Conservation (phyloP, 1,284 basidiomycete species). For the Rhodofomes roseus region DNA sequence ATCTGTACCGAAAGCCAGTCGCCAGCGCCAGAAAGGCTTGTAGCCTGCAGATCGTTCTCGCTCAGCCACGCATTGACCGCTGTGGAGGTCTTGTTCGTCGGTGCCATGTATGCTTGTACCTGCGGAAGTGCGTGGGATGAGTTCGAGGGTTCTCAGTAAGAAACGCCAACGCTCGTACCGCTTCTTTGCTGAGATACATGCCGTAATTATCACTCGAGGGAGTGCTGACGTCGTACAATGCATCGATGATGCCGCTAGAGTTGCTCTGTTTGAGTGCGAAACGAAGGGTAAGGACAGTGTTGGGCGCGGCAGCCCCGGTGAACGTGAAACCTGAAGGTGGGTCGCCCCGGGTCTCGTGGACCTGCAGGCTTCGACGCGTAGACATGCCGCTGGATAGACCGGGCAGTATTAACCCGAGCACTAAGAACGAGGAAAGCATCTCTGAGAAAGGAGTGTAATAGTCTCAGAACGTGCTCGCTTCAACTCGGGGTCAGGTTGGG, state of each 20-base stretch:
- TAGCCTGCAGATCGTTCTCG: constrained; percentile 30
- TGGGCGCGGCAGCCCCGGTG: constrained; percentile 16
- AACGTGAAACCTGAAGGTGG: constrained; percentile 17
- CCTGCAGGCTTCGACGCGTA: neutral
- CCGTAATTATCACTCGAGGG: constrained; percentile 22
- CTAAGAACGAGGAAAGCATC: neutral
- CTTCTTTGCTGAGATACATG: constrained; percentile 23
- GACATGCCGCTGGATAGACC: neutral
- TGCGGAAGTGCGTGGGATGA: neutral
- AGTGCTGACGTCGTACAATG: constrained; percentile 23
- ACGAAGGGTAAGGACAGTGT: constrained; percentile 20
- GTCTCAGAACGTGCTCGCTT: no score
- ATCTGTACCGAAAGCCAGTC: constrained; percentile 39
- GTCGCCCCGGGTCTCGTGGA: constrained; percentile 19
- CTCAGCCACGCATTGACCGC: constrained; percentile 36
- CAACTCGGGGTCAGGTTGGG: no score
- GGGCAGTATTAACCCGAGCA: neutral
- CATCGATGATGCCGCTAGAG: constrained; percentile 20
- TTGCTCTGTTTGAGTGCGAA: constrained; percentile 22
- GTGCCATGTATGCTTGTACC: constrained; percentile 32
- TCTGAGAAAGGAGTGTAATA: no score
- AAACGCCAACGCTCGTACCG: constrained; percentile 12
- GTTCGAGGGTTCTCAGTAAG: constrained; percentile 3
- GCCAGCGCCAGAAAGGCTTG: constrained; percentile 30
- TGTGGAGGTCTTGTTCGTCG: constrained; percentile 29